Evolutionary conservation across 73 alveolate genomes (phyloP), one percentile per base, ranked within the genome.

Genomic region (Effrenium voratum): DNA sequence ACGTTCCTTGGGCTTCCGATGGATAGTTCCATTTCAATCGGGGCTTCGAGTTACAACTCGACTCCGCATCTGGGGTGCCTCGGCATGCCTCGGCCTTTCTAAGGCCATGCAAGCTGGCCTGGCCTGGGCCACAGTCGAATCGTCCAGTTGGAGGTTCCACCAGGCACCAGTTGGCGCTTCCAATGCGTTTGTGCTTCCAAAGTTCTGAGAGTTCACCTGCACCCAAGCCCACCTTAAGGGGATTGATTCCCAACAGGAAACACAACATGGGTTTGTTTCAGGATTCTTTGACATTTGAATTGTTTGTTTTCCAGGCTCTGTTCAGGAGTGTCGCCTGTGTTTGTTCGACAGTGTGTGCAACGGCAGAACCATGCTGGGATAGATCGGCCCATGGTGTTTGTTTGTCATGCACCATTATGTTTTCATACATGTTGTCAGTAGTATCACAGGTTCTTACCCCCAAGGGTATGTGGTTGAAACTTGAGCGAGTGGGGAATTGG

Each of bases 31-130:
- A n/a, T n/a, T n/a, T n/a, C n/a, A n/a, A n/a, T n/a, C n/a, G n/a
- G n/a, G n/a, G n/a, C n/a, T n/a, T n/a, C n/a, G n/a, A n/a, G n/a
- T n/a, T n/a, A n/a, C n/a, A n/a, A n/a, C n/a, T n/a, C n/a, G 66
- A 52, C 10, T 13, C 28, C 28, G 66, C 10, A 52, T 19, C 66
- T 52, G 66, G 19, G 10, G 66, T 10, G 10, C 72, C 28, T 32
- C 72, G 72, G 28, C 34, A 28, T 59, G 22, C 73, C 66, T 52
- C 28, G 38, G 43, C 43, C 43, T 16, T 5, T 44, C 82, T 34
- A 32, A 72, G 82, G 82, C 82, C 49, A 72, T 72, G 82, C 82
- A 72, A 30, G 82, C 82, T 34, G 82, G 82, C 82, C 28, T 72
- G 49, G 32, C 49, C 13, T n/a, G n/a, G 82, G n/a, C 15, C 82